Conservation (phyloP, 2,329 filamentous ascomycete genomes). For the Emmonsiellopsis sp. region DNA sequence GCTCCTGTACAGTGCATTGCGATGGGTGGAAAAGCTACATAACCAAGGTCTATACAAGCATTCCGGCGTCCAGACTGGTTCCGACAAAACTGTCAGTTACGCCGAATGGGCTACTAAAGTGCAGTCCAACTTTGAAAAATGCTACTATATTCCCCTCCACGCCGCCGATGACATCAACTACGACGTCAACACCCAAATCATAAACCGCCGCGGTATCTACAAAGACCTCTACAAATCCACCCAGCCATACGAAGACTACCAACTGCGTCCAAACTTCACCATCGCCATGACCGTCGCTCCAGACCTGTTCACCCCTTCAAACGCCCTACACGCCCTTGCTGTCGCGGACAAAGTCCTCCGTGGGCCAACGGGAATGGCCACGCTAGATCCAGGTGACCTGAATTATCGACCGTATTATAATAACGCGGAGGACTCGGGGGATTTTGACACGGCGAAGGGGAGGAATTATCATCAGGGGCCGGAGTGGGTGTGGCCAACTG, state of each 20-base stretch:
- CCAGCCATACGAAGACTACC: conserved; percentile 96
- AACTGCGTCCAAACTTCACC: conserved; percentile 85
- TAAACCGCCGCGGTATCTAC: conserved; percentile 94
- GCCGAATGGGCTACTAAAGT: conserved; percentile 70
- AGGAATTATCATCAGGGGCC: conserved; percentile 97
- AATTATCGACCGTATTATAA: conserved; percentile 94
- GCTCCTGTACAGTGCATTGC: conserved; percentile 78
- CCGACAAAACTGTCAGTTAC: conserved; percentile 58
- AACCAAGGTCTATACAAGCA: conserved; percentile 62
- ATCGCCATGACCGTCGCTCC: conserved; percentile 94
- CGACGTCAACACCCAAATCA: conserved; percentile 65
- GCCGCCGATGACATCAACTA: conserved; percentile 63
- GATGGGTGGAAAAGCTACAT: conserved; percentile 64
- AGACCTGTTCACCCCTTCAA: conserved; percentile 67
- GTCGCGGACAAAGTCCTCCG: conserved; percentile 70
- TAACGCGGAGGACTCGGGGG: conserved; percentile 84
- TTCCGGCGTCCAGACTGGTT: conserved; percentile 58
- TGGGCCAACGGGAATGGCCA: conserved; percentile 90
- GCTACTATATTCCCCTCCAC: conserved; percentile 73
- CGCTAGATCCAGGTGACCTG: conserved; percentile 79
- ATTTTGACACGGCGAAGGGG: conserved; percentile 88
- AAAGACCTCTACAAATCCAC: conserved; percentile 92
- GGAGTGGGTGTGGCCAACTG: conserved; percentile 96
- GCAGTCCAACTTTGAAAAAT: conserved; percentile 79
- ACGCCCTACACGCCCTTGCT: conserved; percentile 71